Base-by-base conservation (phyloP, 176 grass and related monocot species). In the Raddia guianensis region DNA sequence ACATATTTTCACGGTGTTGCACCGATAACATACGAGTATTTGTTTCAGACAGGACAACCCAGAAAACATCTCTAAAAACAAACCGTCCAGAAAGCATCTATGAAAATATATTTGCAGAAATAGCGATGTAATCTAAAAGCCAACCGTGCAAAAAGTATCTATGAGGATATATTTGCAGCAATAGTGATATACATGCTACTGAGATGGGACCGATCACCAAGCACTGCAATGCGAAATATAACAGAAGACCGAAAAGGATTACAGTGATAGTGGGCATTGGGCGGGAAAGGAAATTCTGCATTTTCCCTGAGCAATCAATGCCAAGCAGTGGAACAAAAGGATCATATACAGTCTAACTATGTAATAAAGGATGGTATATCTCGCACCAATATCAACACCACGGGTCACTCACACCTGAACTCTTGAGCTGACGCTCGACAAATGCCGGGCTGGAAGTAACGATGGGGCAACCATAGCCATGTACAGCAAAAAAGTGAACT, bases 351-450 rank as follows among this genome's bases (percentile, higher is more conserved):
- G 50, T 50, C 32, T 40, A 56, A 73, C 78, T 82, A 82, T 40
- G 37, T 40, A 40, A 40, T 86, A 82, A 68, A 3, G 2, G 49
- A 45, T n/a, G 46, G 6, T 54, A 86, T 82, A 82, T 82, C 74
- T 74, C 67, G 46, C 58, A 64, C 83, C 34, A 59, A 90, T 86
- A 89, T 89, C 66, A 82, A 85, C 87, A 89, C 59, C 72, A 0
- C 12, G 45, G 76, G 43, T 44, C 10, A 70, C 58, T 20, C 86
- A 70, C 58, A 72, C 65, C 66, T 72, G 40, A 85, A 77, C 58
- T 77, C 82, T 61, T 12, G 42, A 44, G 18, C 80, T 5, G n/a
- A 59, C 7, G 3, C 69, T 77, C 10, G 19, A 62, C 33, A 6
- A 46, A 81, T 59, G 75, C 44, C 67, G 0, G n/a, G 68, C 43